phyloP scores from a whole-genome alignment of 371 early-diverging fungal genomes.

The Paraphysoderma sedebokerense region DNA sequence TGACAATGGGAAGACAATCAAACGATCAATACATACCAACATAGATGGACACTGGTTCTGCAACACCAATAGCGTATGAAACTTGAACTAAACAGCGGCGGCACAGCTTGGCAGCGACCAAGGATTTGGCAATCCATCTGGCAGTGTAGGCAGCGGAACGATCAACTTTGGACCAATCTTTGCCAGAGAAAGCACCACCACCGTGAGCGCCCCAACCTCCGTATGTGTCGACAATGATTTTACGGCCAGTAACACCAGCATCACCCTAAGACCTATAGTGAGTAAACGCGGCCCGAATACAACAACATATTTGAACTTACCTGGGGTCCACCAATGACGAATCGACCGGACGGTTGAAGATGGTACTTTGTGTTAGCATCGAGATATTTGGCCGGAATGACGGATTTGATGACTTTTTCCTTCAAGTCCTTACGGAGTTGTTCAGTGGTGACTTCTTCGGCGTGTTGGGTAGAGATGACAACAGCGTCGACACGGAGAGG shows the following conservation, averaged over 20 bases:
- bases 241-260: constrained; percentile 98
- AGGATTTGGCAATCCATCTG: constrained; percentile 96
- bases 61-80: constrained; percentile 98
- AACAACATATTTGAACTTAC: too few species aligned
- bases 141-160: constrained; percentile 99
- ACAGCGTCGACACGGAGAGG: constrained; percentile 95
- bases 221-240: constrained; percentile 96
- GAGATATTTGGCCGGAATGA: constrained; percentile 84
- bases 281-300: too few species aligned
- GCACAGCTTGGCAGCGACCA: constrained; percentile 86
- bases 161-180: constrained; percentile 99
- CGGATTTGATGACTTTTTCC: constrained; percentile 85
- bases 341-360: constrained; percentile 96
- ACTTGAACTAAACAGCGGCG: constrained; percentile 93
- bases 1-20: too few species aligned
- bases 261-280: too few species aligned
- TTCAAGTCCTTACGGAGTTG: constrained; percentile 70
- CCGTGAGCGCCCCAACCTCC: constrained; percentile 99
- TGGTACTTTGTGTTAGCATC: constrained; percentile 85
- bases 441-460: constrained; percentile 68
- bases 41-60: constrained; percentile 93
- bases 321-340: constrained; percentile 99
- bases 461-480: constrained; percentile 97
- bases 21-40: too few species aligned
- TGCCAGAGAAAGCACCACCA: constrained; percentile 99